Base-by-base conservation (phyloP, 306 rosid species). In the Vigna mungo region DNA sequence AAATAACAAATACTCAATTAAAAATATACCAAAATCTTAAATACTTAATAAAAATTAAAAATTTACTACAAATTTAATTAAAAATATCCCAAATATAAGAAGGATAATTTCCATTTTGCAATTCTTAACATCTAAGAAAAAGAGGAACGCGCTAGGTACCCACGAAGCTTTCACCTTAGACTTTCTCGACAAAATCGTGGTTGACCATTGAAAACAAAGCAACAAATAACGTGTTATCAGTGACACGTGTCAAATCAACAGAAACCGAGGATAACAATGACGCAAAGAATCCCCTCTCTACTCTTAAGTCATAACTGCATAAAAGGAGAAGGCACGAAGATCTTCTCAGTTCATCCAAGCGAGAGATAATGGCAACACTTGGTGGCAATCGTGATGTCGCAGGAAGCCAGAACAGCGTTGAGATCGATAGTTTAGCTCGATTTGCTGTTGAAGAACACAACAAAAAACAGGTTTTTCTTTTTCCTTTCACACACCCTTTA, bases 381-480 rank as follows among this genome's bases (percentile, higher is more conserved):
- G 88, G 88, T 71, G 88, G 80, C 34, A 3, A 7, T 20, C 21
- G 53, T 27, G 71, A 36, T 1, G 80, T 82, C 16, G 61, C 64
- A 58, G 84, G 78, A 62, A 44, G 16, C 53, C 78, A 82, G 36
- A 85, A 85, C 80, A 82, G 75, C 49, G 4, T 85, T 10, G 86
- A 66, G 75, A 85, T 82, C 16, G 78, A 85, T 2, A 54, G 51
- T 17, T 82, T 85, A 17, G 86, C 89, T 75, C 82, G 79, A 25
- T 85, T 82, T 53, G 89, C 89, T 52, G 78, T 85, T 34, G 71
- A 79, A 65, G 86, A 85, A 0, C 74, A 85, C 78, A 82, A 85
- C 74, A 85, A 75, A 13, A 85, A 85, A 73, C 32, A 79, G 78
- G 89, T 85, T 21, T 2, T 39, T 39, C 46, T n/a, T 85, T 21